Base-by-base conservation (phyloP, 139 green algal genomes). In the Coccomyxa sp. region DNA sequence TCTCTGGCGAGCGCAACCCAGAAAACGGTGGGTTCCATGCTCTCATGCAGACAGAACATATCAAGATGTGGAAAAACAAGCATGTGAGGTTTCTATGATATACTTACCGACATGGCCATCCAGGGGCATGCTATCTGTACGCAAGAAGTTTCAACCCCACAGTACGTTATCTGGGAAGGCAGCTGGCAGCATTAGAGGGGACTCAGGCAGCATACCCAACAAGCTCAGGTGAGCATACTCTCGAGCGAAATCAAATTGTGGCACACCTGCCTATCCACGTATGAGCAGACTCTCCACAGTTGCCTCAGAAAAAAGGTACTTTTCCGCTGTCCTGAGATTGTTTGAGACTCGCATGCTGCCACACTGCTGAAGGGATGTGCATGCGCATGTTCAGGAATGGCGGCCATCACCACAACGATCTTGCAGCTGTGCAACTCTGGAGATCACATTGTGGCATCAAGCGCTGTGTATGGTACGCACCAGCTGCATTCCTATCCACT, bases 101-200 rank as follows among this genome's bases (percentile, higher is more conserved):
- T n/a, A n/a, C n/a, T n/a, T n/a, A n/a, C n/a, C 27, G 2, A 34
- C 29, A 22, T 72, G 64, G 40, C 40, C 7, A n/a, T 31, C 10
- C 44, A 70, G 33, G 44, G 44, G 31, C n/a, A 6, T 70, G 74
- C 74, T 78, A 71, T 33, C 24, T 78, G 44, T 95, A 95, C 50
- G 91, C 86, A 29, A 77, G 91, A 1, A 82, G 77, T 14, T 92
- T 87, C 81, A 93, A 89, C 80, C 91, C 91, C 12, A 92, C 88
- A 0, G 86, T 94, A 27, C 74, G 75, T 5, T 55, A 84, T 8
- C 82, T 95, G 34, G 83, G 80, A 18, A 77, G 82, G 24, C 88
- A 91, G 86, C 75, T 95, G 55, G 91, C 91, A n/a, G 87, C 89
- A 0, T 37, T 95, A 68, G 91, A 95, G 75, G 86, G 83, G 55